Percentiles rank a stretch among this genome's conserved stretches.
Conservation (phyloP, 106 monocot species). For the Platanthera guangdongensis region DNA sequence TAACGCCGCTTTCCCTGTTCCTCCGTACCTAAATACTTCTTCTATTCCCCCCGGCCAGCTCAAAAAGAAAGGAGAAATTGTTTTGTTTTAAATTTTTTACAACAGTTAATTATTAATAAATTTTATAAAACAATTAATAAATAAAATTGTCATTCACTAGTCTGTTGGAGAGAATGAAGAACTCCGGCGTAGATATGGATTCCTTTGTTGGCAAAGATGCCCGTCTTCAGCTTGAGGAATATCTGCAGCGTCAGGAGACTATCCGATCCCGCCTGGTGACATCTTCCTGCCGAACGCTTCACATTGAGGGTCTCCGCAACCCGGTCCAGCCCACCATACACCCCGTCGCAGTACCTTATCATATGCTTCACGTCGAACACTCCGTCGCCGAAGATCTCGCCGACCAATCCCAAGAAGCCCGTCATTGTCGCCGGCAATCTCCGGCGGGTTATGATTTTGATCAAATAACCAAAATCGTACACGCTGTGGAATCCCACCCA, state of each 20-base stretch:
- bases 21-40: too few species aligned
- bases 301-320: constrained; percentile 26
- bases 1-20: too few species aligned
- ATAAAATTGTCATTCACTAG: too few species aligned
- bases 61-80: too few species aligned
- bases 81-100: too few species aligned
- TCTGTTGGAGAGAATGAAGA: constrained; percentile 11
- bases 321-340: constrained; percentile 36
- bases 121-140: too few species aligned
- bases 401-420: constrained; percentile 24
- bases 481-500: constrained; percentile 49
- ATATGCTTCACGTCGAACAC: constrained; percentile 42
- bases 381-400: constrained; percentile 17
- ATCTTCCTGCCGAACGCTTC: constrained; percentile 20
- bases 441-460: constrained; percentile 25
- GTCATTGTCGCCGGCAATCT: constrained; percentile 12
- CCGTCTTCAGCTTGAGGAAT: constrained; percentile 16
- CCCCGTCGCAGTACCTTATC: constrained; percentile 25
- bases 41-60: too few species aligned
- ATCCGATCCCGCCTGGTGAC: constrained; percentile 49
- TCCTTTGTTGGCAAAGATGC: constrained; percentile 11
- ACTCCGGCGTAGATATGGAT: constrained; percentile 14
- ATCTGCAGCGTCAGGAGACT: constrained; percentile 24
- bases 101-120: too few species aligned
- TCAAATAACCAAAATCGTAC: constrained; percentile 42